Percentiles rank a stretch among this genome's conserved stretches.
Evolutionary conservation across 192 early-diverging fungal species (phyloP).

Genomic region (Backusella morwellensis): DNA sequence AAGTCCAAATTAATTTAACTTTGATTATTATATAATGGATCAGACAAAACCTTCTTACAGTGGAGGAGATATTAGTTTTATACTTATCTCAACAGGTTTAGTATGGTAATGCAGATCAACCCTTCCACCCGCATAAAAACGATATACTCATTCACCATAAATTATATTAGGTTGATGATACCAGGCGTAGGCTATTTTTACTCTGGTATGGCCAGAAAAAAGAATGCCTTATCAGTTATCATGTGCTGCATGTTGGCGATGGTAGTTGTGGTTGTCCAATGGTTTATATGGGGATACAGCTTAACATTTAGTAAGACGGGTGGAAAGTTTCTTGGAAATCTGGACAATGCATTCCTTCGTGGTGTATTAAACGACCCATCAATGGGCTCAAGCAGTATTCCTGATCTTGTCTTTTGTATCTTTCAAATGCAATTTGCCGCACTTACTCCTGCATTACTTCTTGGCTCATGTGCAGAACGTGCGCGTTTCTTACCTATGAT

Average conservation of each 20-base stretch:
- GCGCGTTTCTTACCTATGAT: constrained; percentile 82
- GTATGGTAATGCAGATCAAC: constrained; percentile 55
- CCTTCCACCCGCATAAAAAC: background rate
- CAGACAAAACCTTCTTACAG: constrained; percentile 1
- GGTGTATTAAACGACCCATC: constrained; percentile 49
- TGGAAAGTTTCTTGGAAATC: constrained; percentile 76
- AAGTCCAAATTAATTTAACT: background rate
- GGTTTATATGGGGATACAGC: constrained; percentile 90
- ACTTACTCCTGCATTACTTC: constrained; percentile 71
- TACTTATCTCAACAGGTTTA: constrained; percentile 69
- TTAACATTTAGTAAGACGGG: constrained; percentile 83
- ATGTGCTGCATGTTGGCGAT: constrained; percentile 79
- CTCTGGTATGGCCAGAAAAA: constrained; percentile 88
- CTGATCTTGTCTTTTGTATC: constrained; percentile 74
- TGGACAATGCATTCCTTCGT: constrained; percentile 71
- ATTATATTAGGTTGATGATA: constrained; percentile 66
- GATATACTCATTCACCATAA: background rate
- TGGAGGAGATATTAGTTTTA: constrained; percentile 63
- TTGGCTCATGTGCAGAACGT: constrained; percentile 90
- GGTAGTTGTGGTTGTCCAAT: constrained; percentile 87
- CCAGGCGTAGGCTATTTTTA: constrained; percentile 97
- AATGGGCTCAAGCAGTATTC: constrained; percentile 61
- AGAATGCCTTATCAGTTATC: constrained; percentile 90
- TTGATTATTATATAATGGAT: background rate
- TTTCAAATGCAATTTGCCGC: constrained; percentile 93